A percentile compares a stretch with the other conserved stretches of the same genome.
Conservation (phyloP, 1,284 basidiomycete species). For the Cystobasidiaceae sp. region DNA sequence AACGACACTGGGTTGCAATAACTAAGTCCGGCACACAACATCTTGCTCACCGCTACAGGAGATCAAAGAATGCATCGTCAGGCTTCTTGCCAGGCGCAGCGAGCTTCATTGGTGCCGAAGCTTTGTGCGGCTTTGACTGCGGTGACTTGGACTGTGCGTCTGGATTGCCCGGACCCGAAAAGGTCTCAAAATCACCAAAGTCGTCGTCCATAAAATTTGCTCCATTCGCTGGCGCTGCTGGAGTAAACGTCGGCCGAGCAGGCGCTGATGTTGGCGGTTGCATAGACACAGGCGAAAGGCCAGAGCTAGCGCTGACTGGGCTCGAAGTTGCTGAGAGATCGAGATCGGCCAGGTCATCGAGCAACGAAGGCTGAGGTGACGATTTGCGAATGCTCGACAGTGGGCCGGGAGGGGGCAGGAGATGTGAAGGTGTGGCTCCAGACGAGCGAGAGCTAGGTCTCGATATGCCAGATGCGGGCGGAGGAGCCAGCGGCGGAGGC, state of each 20-base stretch:
- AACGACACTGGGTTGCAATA: no score
- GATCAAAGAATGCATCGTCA: conserved; percentile 14
- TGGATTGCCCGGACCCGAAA: not conserved
- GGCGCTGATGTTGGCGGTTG: no score
- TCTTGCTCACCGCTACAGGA: not conserved
- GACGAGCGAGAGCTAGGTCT: not conserved
- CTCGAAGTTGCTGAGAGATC: not conserved
- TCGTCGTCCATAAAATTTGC: conserved; percentile 13
- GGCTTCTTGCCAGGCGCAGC: not conserved
- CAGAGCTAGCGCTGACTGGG: no score
- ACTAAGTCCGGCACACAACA: not conserved
- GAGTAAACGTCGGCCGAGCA: not conserved
- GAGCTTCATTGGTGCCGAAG: conserved; percentile 16
- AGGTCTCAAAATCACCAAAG: conserved; percentile 24
- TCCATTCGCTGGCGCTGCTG: not conserved
- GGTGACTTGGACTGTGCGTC: not conserved
- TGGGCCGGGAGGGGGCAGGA: conserved; percentile 11
- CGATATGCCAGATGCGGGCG: not conserved
- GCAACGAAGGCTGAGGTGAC: not conserved
- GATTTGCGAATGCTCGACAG: not conserved
- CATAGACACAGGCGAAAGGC: no score
- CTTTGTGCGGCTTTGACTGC: not conserved
- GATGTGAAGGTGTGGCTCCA: not conserved
- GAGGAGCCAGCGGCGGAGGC: not conserved
- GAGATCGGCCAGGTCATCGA: conserved; percentile 27